These are phyloP conservation scores for Penicillium sp. DNA, from an alignment of 2,329 filamentous ascomycete species.

Conservation along the genomic window DNA sequence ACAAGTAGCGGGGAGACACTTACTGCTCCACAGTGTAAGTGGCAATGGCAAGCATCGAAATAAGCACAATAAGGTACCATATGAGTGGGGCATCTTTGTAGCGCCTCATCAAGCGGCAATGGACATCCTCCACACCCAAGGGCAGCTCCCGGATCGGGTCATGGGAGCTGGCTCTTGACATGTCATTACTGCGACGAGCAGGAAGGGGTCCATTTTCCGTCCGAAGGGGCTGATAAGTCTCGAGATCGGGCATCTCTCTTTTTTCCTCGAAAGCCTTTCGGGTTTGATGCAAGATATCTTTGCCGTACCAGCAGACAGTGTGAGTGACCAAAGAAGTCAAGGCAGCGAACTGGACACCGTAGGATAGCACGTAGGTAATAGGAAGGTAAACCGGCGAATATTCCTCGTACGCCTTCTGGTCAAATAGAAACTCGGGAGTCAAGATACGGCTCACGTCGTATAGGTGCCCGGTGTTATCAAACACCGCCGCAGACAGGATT, in stretches of 20 bases:
- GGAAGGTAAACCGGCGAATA: conserved; percentile 84
- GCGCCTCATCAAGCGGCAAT: conserved; percentile 76
- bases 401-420: conserved; percentile 70
- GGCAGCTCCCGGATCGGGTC: conserved; percentile 38
- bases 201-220: conserved; percentile 4
- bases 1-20: conserved; percentile 32
- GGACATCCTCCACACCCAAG: conserved; percentile 73
- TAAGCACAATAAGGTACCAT: conserved; percentile 77
- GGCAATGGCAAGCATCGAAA: conserved; percentile 72
- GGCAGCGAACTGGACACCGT: conserved; percentile 81
- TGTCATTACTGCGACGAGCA: conserved; percentile 10
- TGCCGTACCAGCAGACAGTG: conserved; percentile 79
- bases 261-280: conserved; percentile 65
- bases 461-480: conserved; percentile 76
- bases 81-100: conserved; percentile 78
- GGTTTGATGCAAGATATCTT: conserved; percentile 77
- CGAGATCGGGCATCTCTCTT: conserved; percentile 49
- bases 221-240: conserved; percentile 54
- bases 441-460: conserved; percentile 82
- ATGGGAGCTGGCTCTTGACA: conserved; percentile 22
- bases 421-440: conserved; percentile 74
- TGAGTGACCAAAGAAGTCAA: conserved; percentile 77
- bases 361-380: conserved; percentile 83
- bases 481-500: conserved; percentile 78
- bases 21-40: conserved; percentile 84